Evolutionary conservation across 2,329 filamentous ascomycete genomes (phyloP).

Genomic region (Biscogniauxia marginata): DNA sequence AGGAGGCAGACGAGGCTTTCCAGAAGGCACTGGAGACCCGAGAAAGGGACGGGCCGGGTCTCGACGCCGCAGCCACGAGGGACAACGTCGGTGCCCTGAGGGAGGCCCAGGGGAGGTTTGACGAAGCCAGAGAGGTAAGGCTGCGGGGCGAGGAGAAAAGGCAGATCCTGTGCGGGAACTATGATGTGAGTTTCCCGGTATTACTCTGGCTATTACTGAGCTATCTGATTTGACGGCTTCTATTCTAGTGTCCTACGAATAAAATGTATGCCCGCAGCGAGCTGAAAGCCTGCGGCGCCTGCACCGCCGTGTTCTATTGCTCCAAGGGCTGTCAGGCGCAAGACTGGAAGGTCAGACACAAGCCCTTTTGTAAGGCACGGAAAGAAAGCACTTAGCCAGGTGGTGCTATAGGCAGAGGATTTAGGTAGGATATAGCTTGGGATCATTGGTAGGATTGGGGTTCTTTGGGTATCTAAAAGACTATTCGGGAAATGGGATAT

Average conservation of each 20-base stretch:
- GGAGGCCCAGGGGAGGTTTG: conserved; percentile 19
- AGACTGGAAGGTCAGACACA: conserved; percentile 18
- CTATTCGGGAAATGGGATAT: too few species aligned
- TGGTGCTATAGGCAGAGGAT: too few species aligned
- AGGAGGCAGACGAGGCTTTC: conserved; percentile 15
- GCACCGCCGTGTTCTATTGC: conserved; percentile 20
- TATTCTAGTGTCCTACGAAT: conserved; percentile 7
- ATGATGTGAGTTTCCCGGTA: conserved; percentile 6
- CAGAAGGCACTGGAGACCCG: conserved; percentile 10
- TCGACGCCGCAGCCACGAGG: conserved; percentile 16
- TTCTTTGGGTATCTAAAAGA: too few species aligned
- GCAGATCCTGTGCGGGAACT: conserved; percentile 19
- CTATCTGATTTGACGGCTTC: neutral
- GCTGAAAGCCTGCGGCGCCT: conserved; percentile 8
- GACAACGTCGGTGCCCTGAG: conserved; percentile 18
- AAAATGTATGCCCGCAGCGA: conserved; percentile 3
- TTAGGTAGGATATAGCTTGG: too few species aligned
- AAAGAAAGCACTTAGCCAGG: neutral
- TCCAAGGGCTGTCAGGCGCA: conserved; percentile 14
- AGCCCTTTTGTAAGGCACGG: conserved; percentile 13
- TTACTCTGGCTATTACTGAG: neutral
- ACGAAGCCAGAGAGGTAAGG: conserved; percentile 14
- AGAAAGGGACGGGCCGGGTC: neutral
- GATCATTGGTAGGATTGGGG: too few species aligned
- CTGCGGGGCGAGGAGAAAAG: conserved; percentile 9